These are phyloP conservation scores for Plasmodium chabaudi DNA, from an alignment of 169 alveolate species.

Conservation along the genomic window DNA sequence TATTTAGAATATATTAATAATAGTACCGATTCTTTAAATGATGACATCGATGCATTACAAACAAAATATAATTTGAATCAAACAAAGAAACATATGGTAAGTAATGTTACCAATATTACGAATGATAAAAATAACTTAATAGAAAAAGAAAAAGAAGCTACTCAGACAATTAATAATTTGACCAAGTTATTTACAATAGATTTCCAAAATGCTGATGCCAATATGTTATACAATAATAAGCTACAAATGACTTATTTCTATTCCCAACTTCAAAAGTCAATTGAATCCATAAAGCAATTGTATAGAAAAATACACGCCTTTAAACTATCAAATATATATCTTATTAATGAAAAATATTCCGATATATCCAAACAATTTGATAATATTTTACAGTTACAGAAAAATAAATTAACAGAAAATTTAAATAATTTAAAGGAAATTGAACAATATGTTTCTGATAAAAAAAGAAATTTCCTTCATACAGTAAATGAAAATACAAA, in stretches of 20 bases:
- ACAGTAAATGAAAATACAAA: neutral
- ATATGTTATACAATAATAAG: too few species aligned
- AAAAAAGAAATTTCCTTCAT: neutral
- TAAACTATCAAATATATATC: neutral
- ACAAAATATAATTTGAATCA: neutral
- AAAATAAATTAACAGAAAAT: neutral
- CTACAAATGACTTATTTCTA: too few species aligned
- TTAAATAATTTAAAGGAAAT: neutral
- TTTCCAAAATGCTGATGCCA: too few species aligned
- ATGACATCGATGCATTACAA: slow-evolving; percentile 11
- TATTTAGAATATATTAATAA: neutral
- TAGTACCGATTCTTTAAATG: neutral
- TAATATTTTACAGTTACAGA: neutral
- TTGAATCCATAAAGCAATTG: neutral
- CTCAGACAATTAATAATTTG: too few species aligned
- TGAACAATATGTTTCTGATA: neutral
- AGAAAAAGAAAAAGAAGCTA: neutral
- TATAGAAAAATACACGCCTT: neutral
- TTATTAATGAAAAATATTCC: neutral
- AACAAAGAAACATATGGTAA: neutral
- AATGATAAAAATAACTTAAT: neutral
- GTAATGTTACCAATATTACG: neutral
- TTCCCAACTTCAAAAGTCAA: too few species aligned
- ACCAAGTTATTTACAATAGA: too few species aligned
- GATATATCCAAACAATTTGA: slow-evolving; percentile 3